Evolutionary conservation across 2,329 filamentous ascomycete species (phyloP).

Genomic region (Penicillium glabrum): DNA sequence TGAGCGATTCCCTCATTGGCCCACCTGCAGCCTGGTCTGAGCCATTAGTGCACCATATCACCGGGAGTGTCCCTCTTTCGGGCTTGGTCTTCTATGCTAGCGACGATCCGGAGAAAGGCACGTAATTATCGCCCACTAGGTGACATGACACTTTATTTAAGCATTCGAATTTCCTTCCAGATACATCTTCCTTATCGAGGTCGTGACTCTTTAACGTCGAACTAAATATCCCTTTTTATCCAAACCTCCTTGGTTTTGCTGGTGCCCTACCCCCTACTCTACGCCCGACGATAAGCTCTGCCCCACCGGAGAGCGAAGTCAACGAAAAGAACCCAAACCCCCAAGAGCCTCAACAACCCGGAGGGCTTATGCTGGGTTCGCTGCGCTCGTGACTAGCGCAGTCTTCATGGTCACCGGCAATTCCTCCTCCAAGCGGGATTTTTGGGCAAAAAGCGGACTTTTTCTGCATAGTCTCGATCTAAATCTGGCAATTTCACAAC

Average conservation of each 20-base stretch:
- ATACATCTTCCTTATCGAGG: background rate
- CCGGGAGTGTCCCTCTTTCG: constrained; percentile 10
- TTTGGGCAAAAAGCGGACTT: constrained; percentile 8
- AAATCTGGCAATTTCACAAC: background rate
- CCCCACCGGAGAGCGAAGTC: background rate
- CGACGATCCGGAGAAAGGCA: constrained; percentile 19
- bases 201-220: background rate
- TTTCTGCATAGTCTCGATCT: constrained; percentile 1
- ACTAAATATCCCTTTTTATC: background rate
- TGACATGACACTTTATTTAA: constrained; percentile 9
- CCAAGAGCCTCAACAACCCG: background rate
- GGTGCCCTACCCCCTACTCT: background rate
- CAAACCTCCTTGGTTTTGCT: background rate
- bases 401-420: constrained; percentile 15
- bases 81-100: constrained; percentile 8
- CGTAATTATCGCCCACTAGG: background rate
- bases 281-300: background rate
- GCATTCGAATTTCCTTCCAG: constrained; percentile 2
- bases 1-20: constrained; percentile 23
- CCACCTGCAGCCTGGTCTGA: constrained; percentile 8
- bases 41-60: constrained; percentile 16
- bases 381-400: constrained; percentile 3
- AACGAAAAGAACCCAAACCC: background rate
- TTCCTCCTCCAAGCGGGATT: constrained; percentile 5
- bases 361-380: constrained; percentile 11